Evolutionary conservation across 2,329 filamentous ascomycete species (phyloP).

Genomic region (Colletotrichum tofieldiae): DNA sequence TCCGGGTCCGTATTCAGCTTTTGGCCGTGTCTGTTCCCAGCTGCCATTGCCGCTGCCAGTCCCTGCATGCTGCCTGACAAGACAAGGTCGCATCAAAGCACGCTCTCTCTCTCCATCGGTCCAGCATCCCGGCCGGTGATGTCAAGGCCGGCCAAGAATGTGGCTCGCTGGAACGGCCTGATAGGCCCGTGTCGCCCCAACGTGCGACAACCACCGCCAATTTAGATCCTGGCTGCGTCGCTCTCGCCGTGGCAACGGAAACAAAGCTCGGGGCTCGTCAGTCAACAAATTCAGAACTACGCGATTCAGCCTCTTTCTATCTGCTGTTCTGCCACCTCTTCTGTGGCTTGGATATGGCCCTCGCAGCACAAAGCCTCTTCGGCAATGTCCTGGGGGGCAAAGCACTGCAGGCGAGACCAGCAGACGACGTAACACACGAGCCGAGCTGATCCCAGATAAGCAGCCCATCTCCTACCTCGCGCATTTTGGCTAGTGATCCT

Average conservation of each 20-base stretch:
- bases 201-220: conserved; percentile 30
- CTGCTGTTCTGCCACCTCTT: not conserved
- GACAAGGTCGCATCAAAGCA: conserved; percentile 21
- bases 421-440: not conserved
- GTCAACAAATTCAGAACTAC: conserved; percentile 35
- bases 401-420: not conserved
- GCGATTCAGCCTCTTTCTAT: not conserved
- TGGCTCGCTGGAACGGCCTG: conserved; percentile 31
- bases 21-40: conserved; percentile 6
- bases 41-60: not conserved
- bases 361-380: not conserved
- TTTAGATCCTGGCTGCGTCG: conserved; percentile 30
- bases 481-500: not conserved
- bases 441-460: not conserved
- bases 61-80: conserved; percentile 3
- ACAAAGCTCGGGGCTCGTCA: conserved; percentile 10
- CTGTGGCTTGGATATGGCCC: not conserved
- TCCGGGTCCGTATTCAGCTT: not conserved
- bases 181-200: conserved; percentile 40
- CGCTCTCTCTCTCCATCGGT: not conserved
- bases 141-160: conserved; percentile 29
- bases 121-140: conserved; percentile 38
- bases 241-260: conserved; percentile 38
- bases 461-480: not conserved
- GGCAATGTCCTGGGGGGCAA: not conserved